Base-by-base conservation (phyloP, 2,329 filamentous ascomycete species). In the Phoma herbarum region DNA sequence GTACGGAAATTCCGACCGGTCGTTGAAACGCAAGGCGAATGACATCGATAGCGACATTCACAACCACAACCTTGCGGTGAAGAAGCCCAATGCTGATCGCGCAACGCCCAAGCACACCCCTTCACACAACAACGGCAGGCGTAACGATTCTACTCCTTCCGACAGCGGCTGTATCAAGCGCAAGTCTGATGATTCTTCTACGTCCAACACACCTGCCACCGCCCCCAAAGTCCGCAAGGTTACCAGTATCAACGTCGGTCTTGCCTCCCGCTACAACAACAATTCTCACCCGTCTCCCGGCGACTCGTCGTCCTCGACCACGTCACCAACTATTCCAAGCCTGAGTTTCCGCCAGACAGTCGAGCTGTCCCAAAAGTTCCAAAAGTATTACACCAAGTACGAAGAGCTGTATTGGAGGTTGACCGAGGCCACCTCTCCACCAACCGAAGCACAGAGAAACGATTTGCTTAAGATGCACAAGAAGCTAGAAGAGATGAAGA, bases 361-460 rank as follows among this genome's bases (percentile, higher is more conserved):
- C 22, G 76, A 78, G 57, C 66, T 82, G 25, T 81, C 81, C 2
- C 77, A 79, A 63, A 79, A 77, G 47, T 89, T 88, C 73, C 85
- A 86, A 68, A 78, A 77, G 52, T 83, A 83, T 61, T 88, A 88
- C 67, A 82, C 82, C 33, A 82, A 81, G 56, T 89, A 89, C 66
- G 80, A 82, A 64, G 75, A 80, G 66, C 71, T 87, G 65, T 85
- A 88, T 70, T 82, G 83, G 67, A 72, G 76, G 62, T 66, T 81
- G 60, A 73, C 71, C 0, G 77, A 78, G 39, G 65, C 72, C 11
- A 64, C 77, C 29, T 75, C 80, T 54, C 78, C 82, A 3, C 79
- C 83, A 9, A 79, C 77, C 4, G 73, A 76, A 47, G 75, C 80
- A 22, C 83, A 88, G 65, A 74, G 85, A 59, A 80, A 83, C 42